phyloP scores from a whole-genome alignment of 2,329 filamentous ascomycete species.

The Annulohypoxylon truncatum region DNA sequence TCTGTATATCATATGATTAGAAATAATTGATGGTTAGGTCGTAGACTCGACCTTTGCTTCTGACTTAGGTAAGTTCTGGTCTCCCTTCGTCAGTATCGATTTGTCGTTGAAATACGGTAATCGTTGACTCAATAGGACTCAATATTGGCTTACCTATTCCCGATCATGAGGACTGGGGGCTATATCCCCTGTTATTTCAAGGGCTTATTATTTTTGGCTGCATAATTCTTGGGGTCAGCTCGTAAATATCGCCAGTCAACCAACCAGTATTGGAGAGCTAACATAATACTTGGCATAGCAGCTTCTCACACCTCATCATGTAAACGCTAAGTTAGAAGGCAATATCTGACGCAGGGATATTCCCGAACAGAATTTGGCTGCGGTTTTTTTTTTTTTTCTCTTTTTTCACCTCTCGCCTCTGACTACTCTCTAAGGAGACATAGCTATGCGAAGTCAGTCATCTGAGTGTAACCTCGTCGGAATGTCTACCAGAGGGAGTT shows the following conservation, averaged over 20 bases:
- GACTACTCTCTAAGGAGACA: not conserved
- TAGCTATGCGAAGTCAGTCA: not conserved
- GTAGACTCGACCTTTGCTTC: not conserved
- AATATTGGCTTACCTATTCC: conserved; percentile 15
- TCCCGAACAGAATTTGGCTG: not conserved
- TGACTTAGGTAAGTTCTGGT: not conserved
- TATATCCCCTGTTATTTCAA: not conserved
- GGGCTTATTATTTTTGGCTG: conserved; percentile 9
- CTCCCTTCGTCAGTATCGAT: not conserved
- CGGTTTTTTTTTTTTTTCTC: not conserved
- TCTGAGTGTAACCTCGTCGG: conserved; percentile 6
- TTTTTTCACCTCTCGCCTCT: not conserved
- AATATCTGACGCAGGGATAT: not conserved
- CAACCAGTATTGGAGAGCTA: conserved; percentile 4
- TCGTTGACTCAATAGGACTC: conserved; percentile 14
- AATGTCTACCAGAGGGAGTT: not conserved
- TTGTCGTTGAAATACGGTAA: not conserved
- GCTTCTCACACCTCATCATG: conserved; percentile 4
- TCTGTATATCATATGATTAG: not conserved
- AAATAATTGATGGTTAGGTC: not conserved
- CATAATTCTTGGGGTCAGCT: conserved; percentile 8
- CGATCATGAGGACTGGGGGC: not conserved
- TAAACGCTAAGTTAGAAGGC: not conserved
- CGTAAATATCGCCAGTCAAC: conserved; percentile 15
- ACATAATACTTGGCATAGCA: conserved; percentile 6